phyloP scores from a whole-genome alignment of 2,329 filamentous ascomycete genomes.

The Pseudohalonectria lignicola region DNA sequence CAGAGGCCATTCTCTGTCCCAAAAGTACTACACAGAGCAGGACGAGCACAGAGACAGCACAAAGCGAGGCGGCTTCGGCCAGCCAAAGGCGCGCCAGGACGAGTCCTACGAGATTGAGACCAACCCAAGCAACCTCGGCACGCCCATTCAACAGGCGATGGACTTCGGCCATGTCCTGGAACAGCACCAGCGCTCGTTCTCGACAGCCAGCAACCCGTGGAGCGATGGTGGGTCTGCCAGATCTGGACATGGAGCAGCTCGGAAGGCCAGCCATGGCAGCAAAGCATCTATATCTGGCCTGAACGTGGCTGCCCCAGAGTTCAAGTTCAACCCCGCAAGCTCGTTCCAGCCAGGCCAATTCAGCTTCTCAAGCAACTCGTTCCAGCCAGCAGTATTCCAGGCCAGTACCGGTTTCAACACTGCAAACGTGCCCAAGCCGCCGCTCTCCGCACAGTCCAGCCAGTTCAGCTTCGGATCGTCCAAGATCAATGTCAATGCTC shows the following conservation, averaged over 20 bases:
- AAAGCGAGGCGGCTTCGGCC: slow-evolving; percentile 23
- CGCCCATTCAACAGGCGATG: slow-evolving; percentile 39
- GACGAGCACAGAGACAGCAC: slow-evolving; percentile 32
- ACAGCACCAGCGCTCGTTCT: slow-evolving; percentile 43
- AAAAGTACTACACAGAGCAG: slow-evolving; percentile 51
- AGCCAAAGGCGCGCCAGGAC: slow-evolving; percentile 29
- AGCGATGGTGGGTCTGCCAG: no score
- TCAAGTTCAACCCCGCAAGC: slow-evolving; percentile 59
- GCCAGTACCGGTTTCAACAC: slow-evolving; percentile 13
- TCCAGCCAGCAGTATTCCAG: slow-evolving; percentile 37
- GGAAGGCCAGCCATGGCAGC: slow-evolving; percentile 48
- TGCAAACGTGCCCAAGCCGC: slow-evolving; percentile 15
- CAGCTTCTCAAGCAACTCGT: slow-evolving; percentile 32
- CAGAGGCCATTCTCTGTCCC: slow-evolving; percentile 59
- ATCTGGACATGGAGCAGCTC: no score
- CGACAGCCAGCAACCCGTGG: slow-evolving; percentile 53
- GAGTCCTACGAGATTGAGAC: slow-evolving; percentile 60
- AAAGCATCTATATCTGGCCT: slow-evolving; percentile 67
- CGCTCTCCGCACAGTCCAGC: slow-evolving; percentile 23
- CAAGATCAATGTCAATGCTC: slow-evolving; percentile 58
- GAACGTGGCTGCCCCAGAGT: slow-evolving; percentile 83
- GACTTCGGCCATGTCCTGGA: slow-evolving; percentile 33
- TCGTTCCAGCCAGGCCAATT: slow-evolving; percentile 40
- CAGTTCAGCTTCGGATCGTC: slow-evolving; percentile 28
- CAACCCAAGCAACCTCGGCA: slow-evolving; percentile 62